Conservation (phyloP, 2,329 filamentous ascomycete genomes). For the Keithomyces neogunnii region DNA sequence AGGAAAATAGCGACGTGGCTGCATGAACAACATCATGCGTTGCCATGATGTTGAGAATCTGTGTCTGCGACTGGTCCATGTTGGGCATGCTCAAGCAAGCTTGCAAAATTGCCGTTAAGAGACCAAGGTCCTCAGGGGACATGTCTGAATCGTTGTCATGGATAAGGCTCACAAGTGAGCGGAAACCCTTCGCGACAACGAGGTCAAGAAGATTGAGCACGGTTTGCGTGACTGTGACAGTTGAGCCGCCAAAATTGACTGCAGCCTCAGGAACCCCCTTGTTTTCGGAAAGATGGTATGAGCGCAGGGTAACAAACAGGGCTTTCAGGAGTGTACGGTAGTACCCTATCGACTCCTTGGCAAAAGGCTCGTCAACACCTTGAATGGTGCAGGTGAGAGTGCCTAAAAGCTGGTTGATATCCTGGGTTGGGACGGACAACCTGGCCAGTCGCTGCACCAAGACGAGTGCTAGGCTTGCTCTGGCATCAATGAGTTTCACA, state of each 20-base stretch:
- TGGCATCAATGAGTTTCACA: constrained; percentile 62
- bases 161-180: constrained; percentile 68
- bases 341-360: constrained; percentile 50
- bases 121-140: constrained; percentile 72
- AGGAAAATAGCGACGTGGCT: constrained; percentile 82
- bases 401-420: constrained; percentile 42
- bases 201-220: constrained; percentile 73
- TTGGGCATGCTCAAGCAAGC: constrained; percentile 72
- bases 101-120: constrained; percentile 83
- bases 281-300: constrained; percentile 38
- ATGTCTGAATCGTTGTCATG: constrained; percentile 59
- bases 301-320: constrained; percentile 72
- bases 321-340: constrained; percentile 79
- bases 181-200: constrained; percentile 75
- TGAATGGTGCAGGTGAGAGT: constrained; percentile 45
- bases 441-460: constrained; percentile 72
- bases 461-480: constrained; percentile 74
- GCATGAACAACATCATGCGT: constrained; percentile 70
- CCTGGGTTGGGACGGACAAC: constrained; percentile 38
- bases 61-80: constrained; percentile 60
- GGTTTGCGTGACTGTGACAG: constrained; percentile 45
- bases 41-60: constrained; percentile 62
- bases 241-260: constrained; percentile 23
- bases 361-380: constrained; percentile 45
- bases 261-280: constrained; percentile 21